Evolutionary conservation across 768 basidiomycete genomes (phyloP), one percentile per base, ranked within the genome.

Genomic region (Chalciporus sphaerocephalus): DNA sequence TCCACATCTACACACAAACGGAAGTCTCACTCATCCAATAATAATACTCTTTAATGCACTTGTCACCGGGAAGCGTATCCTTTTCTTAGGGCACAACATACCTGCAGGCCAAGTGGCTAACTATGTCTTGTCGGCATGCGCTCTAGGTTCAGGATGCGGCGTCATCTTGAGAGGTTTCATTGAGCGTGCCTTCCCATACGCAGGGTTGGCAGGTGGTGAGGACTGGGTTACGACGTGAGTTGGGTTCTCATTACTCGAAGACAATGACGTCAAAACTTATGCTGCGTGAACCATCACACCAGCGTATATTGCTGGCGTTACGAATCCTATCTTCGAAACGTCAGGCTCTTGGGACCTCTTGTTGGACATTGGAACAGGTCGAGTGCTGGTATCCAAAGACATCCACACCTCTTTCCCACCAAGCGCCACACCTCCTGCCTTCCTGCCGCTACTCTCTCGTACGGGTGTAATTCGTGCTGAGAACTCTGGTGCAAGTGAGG

Each of bases 41-140:
- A 94, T 96, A 47, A 76, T 99, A 36, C 76, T 99, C 2, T 93
- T 95, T 73, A 99, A 99, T 65, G 96, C 94, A 3, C 78, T 99
- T 48, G 74, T 98, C 6, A 96, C 95, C 0, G 86, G 88, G 42
- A 96, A 97, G 57, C 85, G 94, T n/a, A 88, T 98, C 52, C 85
- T 98, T 52, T 97, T 98, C 69, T 70, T 98, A 44, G 93, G 94
- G 0, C 85, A 96, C 59, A 86, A 79, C 58, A 79, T 87, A 52
- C 90, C 93, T 27, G 94, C 95, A 1, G 87, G 89, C 11, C 81
- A 87, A 59, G 93, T 98, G 20, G 90, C 92, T 38, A 83, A 79
- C 53, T 91, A 90, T 62, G 96, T 99, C 6, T 74, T 98, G 12
- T 87, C 94, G 5, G 93, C 96, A 2, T 97, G 94, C 63, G 92